Evolutionary conservation across 1,284 basidiomycete species (phyloP), one percentile per base, ranked within the genome.

Genomic region (Macrocybe sp.): DNA sequence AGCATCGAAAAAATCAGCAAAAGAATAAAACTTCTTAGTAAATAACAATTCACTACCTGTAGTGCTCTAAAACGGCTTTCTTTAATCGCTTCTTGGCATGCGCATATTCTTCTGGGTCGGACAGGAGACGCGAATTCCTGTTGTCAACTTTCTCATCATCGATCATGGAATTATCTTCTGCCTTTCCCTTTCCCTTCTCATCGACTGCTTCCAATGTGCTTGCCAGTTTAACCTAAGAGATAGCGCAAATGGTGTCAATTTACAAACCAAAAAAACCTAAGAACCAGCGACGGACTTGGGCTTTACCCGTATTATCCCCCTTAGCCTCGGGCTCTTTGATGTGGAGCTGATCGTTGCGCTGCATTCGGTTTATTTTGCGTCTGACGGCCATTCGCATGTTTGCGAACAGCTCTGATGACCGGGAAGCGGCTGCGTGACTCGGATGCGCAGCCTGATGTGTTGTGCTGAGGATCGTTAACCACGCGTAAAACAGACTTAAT

Each of bases 31-130:
- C 44, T n/a, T n/a, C 28, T 36, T 7, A 16, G 34, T 16, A 22
- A 37, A 39, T 10, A 29, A 31, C 16, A 7, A 4, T n/a, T 6
- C 32, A 32, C 43, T 63, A 86, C 78, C 87, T 81, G 68, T 97
- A 95, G 64, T 89, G 89, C 60, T 97, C 94, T 47, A 87, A 57
- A 2, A 92, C 78, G 1, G 93, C 94, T 43, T 79, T 83, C 61
- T 89, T 87, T 48, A 97, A 71, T 58, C 83, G 84, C 64, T 84
- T 85, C 67, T 89, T 92, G 32, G 93, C 92, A 42, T 81, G 74
- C 37, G 81, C 73, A 66, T 96, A 97, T 47, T 86, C 81, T 45
- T 89, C 88, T 0, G 89, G 91, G 59, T 89, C 81, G 10, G 63
- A 50, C 12, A 64, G 67, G 14, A 64, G 53, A 39, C n/a, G 52